phyloP scores from a whole-genome alignment of 2,329 filamentous ascomycete genomes.

The Cladophialophora exuberans region DNA sequence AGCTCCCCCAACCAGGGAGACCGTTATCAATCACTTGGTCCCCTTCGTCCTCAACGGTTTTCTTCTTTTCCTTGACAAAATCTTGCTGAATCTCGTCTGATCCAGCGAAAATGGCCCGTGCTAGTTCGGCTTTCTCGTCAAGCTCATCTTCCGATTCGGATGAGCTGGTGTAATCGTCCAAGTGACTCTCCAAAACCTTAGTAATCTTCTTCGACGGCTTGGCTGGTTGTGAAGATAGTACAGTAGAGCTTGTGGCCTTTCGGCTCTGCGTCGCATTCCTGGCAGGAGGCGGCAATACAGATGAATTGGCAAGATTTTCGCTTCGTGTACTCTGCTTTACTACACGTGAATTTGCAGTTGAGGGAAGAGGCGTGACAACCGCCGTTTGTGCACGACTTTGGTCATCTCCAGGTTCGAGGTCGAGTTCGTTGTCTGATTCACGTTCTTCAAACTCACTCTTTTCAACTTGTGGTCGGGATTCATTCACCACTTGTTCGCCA shows the following conservation, averaged over 20 bases:
- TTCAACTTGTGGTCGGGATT: conserved; percentile 36
- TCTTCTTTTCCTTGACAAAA: conserved; percentile 79
- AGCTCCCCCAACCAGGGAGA: conserved; percentile 92
- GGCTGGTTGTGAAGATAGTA: background rate
- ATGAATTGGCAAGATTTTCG: too few relatives aligned
- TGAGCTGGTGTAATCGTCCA: conserved; percentile 27
- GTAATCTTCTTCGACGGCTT: conserved; percentile 26
- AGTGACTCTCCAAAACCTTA: conserved; percentile 23
- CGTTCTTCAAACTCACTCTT: conserved; percentile 65
- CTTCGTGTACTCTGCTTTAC: too few relatives aligned
- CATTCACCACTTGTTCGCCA: conserved; percentile 34
- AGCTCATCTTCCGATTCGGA: conserved; percentile 48
- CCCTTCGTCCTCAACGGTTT: conserved; percentile 72
- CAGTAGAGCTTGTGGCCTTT: background rate
- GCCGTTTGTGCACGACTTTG: conserved; percentile 7
- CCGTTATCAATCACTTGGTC: conserved; percentile 81
- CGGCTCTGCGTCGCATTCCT: background rate
- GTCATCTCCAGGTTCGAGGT: conserved; percentile 34
- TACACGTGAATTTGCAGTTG: too few relatives aligned
- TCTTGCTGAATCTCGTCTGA: conserved; percentile 64
- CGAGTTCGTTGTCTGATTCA: conserved; percentile 53
- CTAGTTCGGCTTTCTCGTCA: conserved; percentile 59
- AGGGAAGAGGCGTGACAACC: too few relatives aligned
- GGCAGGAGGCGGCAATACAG: too few relatives aligned
- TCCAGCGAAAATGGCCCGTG: conserved; percentile 84